Base-by-base conservation (phyloP, 805 yeast species). In the Wickerhamomyces mucosus region DNA sequence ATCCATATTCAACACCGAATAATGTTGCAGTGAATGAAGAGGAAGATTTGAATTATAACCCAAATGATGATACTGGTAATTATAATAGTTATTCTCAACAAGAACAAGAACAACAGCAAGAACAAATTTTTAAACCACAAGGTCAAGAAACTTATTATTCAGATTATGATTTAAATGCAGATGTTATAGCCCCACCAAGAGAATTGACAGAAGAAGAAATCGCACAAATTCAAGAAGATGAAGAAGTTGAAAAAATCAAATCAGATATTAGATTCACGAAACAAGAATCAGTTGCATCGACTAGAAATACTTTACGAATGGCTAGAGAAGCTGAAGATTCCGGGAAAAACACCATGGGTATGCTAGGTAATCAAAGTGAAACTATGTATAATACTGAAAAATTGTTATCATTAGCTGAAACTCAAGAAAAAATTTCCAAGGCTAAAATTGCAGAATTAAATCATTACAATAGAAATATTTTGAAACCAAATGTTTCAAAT, bases 321-420 rank as follows among this genome's bases (percentile, higher is more conserved):
- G 79, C 84, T 3, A 69, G 72, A 36, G 78, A 78, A 35, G 86
- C 88, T 2, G 85, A 78, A 48, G 71, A 69, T 38, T 65, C 78
- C 6, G 89, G 85, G 22, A 63, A 77, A 40, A 88, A 89, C 51
- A 80, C 96, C 0, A 58, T 89, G 40, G 96, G 96, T 18, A 74
- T 84, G 74, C 67, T 92, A 29, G 98, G 98, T 17, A 72, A 88
- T n/a, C 97, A 92, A 56, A 76, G 92, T 35, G 96, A 86, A 51
- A 67, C 84, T 29, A 63, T 92, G 40, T 82, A 79, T 53, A 75
- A 73, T 47, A 76, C 88, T 15, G 96, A 92, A 51, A 72, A 73
- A 41, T 78, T 78, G 42, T 61, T 89, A 43, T 72, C 81, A 33
- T 59, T 82, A 33, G 84, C 94, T 32, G 80, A 77, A 36, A 78